Conservation (phyloP, 1,139 yeast species). For the Taphrina sp. region DNA sequence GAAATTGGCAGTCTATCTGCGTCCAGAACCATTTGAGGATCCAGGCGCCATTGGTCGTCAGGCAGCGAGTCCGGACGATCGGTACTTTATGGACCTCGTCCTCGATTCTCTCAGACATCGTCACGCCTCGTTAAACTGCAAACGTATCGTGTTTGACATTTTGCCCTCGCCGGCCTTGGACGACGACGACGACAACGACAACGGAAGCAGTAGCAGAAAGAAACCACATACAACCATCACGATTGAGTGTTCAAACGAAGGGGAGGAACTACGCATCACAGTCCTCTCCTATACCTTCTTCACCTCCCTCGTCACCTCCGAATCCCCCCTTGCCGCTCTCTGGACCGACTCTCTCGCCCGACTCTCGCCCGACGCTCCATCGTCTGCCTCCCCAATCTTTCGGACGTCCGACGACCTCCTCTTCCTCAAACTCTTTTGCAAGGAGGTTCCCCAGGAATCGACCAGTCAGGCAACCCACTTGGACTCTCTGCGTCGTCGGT, state of each 20-base stretch:
- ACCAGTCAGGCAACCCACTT: no score
- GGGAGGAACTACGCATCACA: conserved; percentile 8
- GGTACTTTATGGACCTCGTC: conserved; percentile 4
- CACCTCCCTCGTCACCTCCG: conserved; percentile 9
- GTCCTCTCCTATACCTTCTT: conserved; percentile 24
- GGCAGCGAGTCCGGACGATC: conserved; percentile 6
- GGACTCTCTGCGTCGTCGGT: neutral
- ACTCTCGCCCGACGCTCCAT: conserved; percentile 1
- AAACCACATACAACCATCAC: neutral
- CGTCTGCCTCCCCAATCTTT: neutral
- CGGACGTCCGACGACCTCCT: conserved; percentile 5
- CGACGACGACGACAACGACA: no score
- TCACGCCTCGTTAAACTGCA: conserved; percentile 1
- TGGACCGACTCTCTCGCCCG: conserved; percentile 24
- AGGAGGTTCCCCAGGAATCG: no score
- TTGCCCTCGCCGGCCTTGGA: conserved; percentile 11
- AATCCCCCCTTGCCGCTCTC: conserved; percentile 15
- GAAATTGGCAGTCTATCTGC: conserved; percentile 22
- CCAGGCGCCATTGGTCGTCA: conserved; percentile 19
- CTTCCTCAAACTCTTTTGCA: conserved; percentile 14
- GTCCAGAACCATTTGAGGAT: conserved; percentile 30
- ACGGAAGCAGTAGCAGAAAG: no score
- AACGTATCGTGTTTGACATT: conserved; percentile 1
- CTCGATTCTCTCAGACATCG: conserved; percentile 2
- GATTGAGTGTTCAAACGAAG: conserved; percentile 1